These are phyloP conservation scores for Nyctanthes arbortristis DNA, from an alignment of 257 asterid species.

Conservation along the genomic window DNA sequence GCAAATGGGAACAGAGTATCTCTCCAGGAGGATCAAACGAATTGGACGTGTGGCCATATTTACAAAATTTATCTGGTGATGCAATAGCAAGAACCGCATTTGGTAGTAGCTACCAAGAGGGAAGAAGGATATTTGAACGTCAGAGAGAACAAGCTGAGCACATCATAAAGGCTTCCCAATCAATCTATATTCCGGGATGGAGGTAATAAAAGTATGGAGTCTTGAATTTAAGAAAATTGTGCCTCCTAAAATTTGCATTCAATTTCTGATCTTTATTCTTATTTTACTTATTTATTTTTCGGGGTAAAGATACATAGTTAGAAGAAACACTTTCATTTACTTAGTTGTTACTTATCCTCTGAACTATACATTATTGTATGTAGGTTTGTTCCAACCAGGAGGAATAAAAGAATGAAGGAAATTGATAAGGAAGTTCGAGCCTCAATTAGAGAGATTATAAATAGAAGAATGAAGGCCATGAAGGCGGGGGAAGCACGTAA, in stretches of 20 bases:
- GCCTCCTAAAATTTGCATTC: too few species aligned
- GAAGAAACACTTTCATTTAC: neutral
- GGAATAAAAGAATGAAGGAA: conserved; percentile 40
- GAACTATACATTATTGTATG: too few species aligned
- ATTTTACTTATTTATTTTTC: too few species aligned
- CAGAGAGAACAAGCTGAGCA: conserved; percentile 39
- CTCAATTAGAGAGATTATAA: conserved; percentile 21
- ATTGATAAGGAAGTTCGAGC: conserved; percentile 25
- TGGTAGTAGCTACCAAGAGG: conserved; percentile 60
- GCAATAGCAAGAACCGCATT: conserved; percentile 57
- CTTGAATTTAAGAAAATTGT: neutral
- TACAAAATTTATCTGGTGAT: conserved; percentile 36
- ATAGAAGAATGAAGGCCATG: conserved; percentile 25
- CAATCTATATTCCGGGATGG: conserved; percentile 52
- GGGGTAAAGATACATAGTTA: neutral
- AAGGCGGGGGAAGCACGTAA: too few species aligned
- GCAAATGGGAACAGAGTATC: too few species aligned
- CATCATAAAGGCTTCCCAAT: conserved; percentile 23
- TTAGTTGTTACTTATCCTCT: too few species aligned
- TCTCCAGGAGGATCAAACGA: too few species aligned
- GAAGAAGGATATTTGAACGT: conserved; percentile 41
- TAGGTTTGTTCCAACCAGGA: conserved; percentile 40
- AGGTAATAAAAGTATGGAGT: conserved; percentile 26
- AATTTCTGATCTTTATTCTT: too few species aligned
- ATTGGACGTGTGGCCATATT: too few species aligned